Percentiles rank a stretch among this genome's conserved stretches.
Conservation (phyloP, 2,329 filamentous ascomycete species). For the Cercospora zeae-maydis region DNA sequence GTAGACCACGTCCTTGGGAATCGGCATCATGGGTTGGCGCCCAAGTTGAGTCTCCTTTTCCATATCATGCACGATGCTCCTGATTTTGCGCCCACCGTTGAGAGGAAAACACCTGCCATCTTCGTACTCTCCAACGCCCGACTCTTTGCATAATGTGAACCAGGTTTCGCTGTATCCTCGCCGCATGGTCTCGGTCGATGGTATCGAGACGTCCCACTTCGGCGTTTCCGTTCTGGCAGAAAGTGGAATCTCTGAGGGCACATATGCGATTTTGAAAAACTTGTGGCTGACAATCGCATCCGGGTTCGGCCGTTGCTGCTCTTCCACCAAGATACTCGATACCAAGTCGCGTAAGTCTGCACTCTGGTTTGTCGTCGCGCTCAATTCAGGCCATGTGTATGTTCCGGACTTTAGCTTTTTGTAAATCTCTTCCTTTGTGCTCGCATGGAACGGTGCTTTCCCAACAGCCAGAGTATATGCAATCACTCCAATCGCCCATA, state of each 20-base stretch:
- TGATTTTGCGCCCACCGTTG: conserved; percentile 46
- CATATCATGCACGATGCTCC: conserved; percentile 50
- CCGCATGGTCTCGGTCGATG: conserved; percentile 43
- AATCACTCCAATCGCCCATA: conserved; percentile 97
- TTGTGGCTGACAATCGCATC: conserved; percentile 75
- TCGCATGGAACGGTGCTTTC: conserved; percentile 92
- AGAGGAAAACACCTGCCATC: conserved; percentile 47
- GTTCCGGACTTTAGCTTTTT: conserved; percentile 64
- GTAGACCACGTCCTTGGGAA: conserved; percentile 48
- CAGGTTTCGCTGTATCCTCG: conserved; percentile 51
- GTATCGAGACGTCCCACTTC: conserved; percentile 46
- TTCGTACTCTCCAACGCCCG: conserved; percentile 49
- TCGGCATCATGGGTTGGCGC: conserved; percentile 48
- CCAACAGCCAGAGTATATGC: conserved; percentile 98
- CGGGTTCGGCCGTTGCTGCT: conserved; percentile 69
- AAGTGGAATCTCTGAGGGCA: conserved; percentile 55
- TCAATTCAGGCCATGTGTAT: conserved; percentile 72
- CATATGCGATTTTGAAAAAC: conserved; percentile 74
- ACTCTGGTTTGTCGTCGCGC: conserved; percentile 65
- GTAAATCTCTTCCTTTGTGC: conserved; percentile 83
- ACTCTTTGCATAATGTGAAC: conserved; percentile 49
- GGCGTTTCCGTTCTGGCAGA: conserved; percentile 46
- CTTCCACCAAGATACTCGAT: conserved; percentile 69
- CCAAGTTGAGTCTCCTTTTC: conserved; percentile 48
- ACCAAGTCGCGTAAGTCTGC: conserved; percentile 78